A percentile compares a stretch with the other conserved stretches of the same genome.
These are phyloP conservation scores for Draba incana DNA, from an alignment of 345 rosid genomes.

Conservation along the genomic window DNA sequence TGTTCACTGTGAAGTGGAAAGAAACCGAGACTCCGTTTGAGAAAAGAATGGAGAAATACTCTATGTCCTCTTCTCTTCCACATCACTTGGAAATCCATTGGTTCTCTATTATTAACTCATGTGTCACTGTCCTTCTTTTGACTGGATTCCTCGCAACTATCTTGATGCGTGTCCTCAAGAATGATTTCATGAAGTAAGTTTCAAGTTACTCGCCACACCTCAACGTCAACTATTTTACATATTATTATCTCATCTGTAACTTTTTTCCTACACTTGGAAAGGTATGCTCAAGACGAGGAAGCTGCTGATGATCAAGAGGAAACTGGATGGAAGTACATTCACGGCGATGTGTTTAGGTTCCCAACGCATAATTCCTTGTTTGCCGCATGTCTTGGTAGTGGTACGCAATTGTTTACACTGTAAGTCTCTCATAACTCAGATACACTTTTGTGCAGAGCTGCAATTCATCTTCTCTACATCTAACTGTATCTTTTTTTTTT, in stretches of 20 bases:
- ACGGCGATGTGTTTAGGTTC: slow-evolving; percentile 81
- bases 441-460: not conserved
- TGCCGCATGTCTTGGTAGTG: slow-evolving; percentile 82
- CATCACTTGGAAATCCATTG: slow-evolving; percentile 94
- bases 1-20: slow-evolving; percentile 89
- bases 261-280: slow-evolving; percentile 20
- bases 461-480: not conserved
- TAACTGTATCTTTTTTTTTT: not conserved
- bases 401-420: slow-evolving; percentile 80
- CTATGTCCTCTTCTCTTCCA: slow-evolving; percentile 80
- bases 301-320: slow-evolving; percentile 87
- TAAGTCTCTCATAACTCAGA: slow-evolving; percentile 45
- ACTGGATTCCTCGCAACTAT: slow-evolving; percentile 93
- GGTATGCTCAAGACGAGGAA: slow-evolving; percentile 89
- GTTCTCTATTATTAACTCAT: slow-evolving; percentile 89
- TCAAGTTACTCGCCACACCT: not conserved
- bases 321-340: slow-evolving; percentile 93
- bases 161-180: slow-evolving; percentile 89
- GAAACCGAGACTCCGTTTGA: slow-evolving; percentile 78
- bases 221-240: not conserved
- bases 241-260: not conserved
- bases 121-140: slow-evolving; percentile 88
- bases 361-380: slow-evolving; percentile 72
- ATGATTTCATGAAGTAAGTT: slow-evolving; percentile 88
- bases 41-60: slow-evolving; percentile 89